Evolutionary conservation across 768 basidiomycete species (phyloP).

Genomic region (Clitopilus passeckerianus): DNA sequence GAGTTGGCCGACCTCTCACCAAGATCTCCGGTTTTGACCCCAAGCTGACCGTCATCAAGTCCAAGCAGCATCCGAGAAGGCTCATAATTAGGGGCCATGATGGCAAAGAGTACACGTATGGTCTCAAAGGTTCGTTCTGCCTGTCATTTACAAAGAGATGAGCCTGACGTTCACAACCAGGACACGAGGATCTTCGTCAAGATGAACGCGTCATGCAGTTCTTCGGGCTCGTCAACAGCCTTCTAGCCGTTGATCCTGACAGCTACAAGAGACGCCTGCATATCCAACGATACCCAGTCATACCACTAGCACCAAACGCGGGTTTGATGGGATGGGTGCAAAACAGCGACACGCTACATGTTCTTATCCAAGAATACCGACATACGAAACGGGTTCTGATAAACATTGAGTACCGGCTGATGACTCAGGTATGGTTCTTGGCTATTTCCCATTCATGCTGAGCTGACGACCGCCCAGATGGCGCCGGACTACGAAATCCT

Average conservation of each 20-base stretch:
- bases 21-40: conserved; percentile 78
- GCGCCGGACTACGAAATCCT: conserved; percentile 95
- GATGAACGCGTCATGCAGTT: conserved; percentile 98
- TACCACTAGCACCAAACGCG: conserved; percentile 91
- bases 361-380: conserved; percentile 91
- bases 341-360: conserved; percentile 90
- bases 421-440: conserved; percentile 69
- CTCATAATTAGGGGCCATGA: conserved; percentile 82
- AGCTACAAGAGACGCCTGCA: conserved; percentile 93
- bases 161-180: conserved; percentile 28
- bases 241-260: conserved; percentile 84
- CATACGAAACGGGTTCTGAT: conserved; percentile 92
- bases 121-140: conserved; percentile 68
- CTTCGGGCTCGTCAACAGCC: conserved; percentile 91
- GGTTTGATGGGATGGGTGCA: conserved; percentile 92
- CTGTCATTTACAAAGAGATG: neutral
- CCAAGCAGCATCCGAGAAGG: conserved; percentile 90
- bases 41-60: conserved; percentile 86
- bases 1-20: conserved; percentile 75
- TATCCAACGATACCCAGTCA: conserved; percentile 89
- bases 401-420: conserved; percentile 94
- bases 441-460: neutral
- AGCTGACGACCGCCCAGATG: conserved; percentile 55
- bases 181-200: conserved; percentile 95
- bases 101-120: conserved; percentile 85